Base-by-base conservation (phyloP, 1,284 basidiomycete species). In the Melampsora larici-populina region DNA sequence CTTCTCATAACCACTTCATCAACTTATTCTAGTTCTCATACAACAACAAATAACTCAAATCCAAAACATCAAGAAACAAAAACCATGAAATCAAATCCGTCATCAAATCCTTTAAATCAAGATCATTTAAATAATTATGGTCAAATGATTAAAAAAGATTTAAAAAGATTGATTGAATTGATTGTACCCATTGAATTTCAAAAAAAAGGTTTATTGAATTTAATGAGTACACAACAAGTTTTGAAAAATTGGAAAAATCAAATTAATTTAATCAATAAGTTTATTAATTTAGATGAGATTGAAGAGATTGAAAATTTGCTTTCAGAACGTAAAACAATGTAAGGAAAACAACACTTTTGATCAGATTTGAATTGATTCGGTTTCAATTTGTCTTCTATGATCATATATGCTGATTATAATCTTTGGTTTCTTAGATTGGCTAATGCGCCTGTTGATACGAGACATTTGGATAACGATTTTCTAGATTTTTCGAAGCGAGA, bases 1-100 rank as follows among this genome's bases (percentile, higher is more conserved):
- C 79, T 82, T 5, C 79, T 82, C 29, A 80, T 80, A 29, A 80
- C 80, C 63, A 80, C 80, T 0, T 80, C 79, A 0, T 73, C 79
- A 18, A 78, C 80, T 3, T 36, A 36, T 36, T 36, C 36, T 36
- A 36, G 36, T 36, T 36, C 51, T 77, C 31, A 81, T 79, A 26
- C 66, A 36, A 2, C 43, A 33, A 0, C 70, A 79, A 11, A 78
- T 81, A 40, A 9, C 36, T 36, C 36, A 36, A 36, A 36, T 36
- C 3, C 3, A 36, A 36, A 36, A 36, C 3, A 36, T 36, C 36
- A 36, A 9, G 36, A 36, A 36, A 36, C 36, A 36, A 36, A 36
- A 36, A 36, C 5, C 36, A 36, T 4, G 3, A 36, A 36, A 36
- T 9, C 36, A 9, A 4, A 4, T 36, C 36, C 3, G 9, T 36